These are phyloP conservation scores for Petunia axillaris DNA, from an alignment of 257 asterid genomes.

Conservation along the genomic window DNA sequence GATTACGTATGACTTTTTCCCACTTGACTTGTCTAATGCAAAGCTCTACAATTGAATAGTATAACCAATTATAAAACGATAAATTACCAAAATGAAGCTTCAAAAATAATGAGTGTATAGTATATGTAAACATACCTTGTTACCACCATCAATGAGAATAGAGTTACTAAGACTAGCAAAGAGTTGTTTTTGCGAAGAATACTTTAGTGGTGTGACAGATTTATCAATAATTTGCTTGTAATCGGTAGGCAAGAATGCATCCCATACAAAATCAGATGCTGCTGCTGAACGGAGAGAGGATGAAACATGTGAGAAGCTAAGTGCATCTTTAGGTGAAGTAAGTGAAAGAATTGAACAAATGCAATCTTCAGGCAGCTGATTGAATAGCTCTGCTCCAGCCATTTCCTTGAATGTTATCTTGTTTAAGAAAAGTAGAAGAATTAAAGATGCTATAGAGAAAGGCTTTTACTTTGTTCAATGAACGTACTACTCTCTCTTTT, in stretches of 20 bases:
- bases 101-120: neutral
- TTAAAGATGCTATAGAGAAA: neutral
- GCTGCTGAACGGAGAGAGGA: conserved; percentile 30
- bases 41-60: conserved; percentile 33
- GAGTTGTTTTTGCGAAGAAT: conserved; percentile 35
- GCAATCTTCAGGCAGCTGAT: conserved; percentile 38
- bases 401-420: neutral
- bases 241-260: conserved; percentile 39
- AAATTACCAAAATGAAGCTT: neutral
- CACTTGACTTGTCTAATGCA: conserved; percentile 39
- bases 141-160: conserved; percentile 38
- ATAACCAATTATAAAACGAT: neutral
- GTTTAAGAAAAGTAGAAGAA: neutral
- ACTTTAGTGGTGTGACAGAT: conserved; percentile 21
- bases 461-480: neutral
- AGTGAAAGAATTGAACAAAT: conserved; percentile 33
- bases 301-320: conserved; percentile 31
- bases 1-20: conserved; percentile 35
- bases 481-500: neutral
- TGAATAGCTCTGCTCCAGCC: conserved; percentile 2
- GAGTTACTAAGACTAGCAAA: conserved; percentile 33
- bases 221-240: conserved; percentile 17
- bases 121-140: conserved; percentile 28
- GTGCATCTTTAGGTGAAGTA: conserved; percentile 42
- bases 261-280: conserved; percentile 38